Evolutionary conservation across 1,139 yeast species (phyloP).

Genomic region (Suhomyces maxii): DNA sequence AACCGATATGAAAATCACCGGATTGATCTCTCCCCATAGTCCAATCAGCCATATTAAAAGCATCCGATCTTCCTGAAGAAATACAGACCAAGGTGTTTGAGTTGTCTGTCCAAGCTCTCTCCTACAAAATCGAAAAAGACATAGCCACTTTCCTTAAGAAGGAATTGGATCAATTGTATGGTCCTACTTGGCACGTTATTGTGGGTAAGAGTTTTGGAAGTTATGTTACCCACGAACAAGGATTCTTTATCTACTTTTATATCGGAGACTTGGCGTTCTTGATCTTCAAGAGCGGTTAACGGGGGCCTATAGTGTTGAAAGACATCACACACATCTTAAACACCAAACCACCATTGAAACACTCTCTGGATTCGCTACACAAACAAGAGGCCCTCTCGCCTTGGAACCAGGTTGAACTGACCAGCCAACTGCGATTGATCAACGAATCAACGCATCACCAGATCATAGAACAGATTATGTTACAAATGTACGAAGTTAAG

Average conservation of each 20-base stretch:
- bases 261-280: conserved; percentile 79
- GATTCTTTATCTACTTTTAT: conserved; percentile 81
- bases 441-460: neutral
- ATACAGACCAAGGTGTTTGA: conserved; percentile 60
- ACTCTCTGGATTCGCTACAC: no score
- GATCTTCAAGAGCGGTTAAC: conserved; percentile 70
- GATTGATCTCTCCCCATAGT: neutral
- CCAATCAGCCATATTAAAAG: conserved; percentile 42
- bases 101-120: conserved; percentile 51
- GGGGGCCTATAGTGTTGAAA: neutral
- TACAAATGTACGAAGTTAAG: no score
- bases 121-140: conserved; percentile 61
- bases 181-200: conserved; percentile 92
- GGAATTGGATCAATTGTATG: conserved; percentile 59
- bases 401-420: no score
- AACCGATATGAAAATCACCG: no score
- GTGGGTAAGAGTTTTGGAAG: conserved; percentile 94
- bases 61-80: conserved; percentile 55
- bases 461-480: neutral
- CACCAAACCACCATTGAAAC: no score
- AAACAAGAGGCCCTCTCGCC: no score
- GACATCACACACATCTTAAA: no score
- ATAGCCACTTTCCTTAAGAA: conserved; percentile 81
- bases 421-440: no score
- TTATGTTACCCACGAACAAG: conserved; percentile 87